Conservation (phyloP, 2,329 filamentous ascomycete species). For the Stagonosporopsis tanaceti region DNA sequence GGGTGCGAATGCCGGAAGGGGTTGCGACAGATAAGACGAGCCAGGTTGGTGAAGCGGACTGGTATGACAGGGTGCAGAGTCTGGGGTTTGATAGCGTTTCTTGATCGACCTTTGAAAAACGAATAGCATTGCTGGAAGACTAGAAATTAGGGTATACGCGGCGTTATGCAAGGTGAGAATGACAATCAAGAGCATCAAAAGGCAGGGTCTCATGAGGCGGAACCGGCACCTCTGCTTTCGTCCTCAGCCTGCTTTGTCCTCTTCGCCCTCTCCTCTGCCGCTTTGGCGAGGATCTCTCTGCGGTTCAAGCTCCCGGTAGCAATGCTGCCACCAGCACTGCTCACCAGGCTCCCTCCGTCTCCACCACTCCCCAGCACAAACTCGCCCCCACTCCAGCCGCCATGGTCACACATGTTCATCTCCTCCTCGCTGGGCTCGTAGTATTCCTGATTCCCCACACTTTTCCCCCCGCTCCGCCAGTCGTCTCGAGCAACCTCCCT, state of each 20-base stretch:
- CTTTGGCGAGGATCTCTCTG: conserved; percentile 77
- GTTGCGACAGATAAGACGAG: too few species aligned
- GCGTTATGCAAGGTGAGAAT: background rate
- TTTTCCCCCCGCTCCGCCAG: conserved; percentile 73
- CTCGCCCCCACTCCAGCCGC: conserved; percentile 54
- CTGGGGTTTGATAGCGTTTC: too few species aligned
- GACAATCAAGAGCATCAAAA: background rate
- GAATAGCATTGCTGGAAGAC: background rate
- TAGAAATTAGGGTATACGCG: conserved; percentile 7
- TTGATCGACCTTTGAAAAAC: too few species aligned
- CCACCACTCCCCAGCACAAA: conserved; percentile 44
- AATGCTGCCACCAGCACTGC: conserved; percentile 35
- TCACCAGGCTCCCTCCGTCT: conserved; percentile 27
- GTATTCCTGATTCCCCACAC: conserved; percentile 45
- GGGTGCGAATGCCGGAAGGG: too few species aligned
- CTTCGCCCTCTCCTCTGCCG: conserved; percentile 72
- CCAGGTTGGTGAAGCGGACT: too few species aligned
- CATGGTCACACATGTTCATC: conserved; percentile 49
- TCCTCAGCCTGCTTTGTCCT: conserved; percentile 57
- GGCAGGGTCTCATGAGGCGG: background rate
- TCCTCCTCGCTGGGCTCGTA: conserved; percentile 43
- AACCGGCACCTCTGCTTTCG: conserved; percentile 37
- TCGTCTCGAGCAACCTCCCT: conserved; percentile 82
- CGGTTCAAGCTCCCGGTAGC: conserved; percentile 64
- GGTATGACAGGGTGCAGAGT: too few species aligned